Conservation (phyloP, 768 basidiomycete species). For the Suillus cothurnatus region DNA sequence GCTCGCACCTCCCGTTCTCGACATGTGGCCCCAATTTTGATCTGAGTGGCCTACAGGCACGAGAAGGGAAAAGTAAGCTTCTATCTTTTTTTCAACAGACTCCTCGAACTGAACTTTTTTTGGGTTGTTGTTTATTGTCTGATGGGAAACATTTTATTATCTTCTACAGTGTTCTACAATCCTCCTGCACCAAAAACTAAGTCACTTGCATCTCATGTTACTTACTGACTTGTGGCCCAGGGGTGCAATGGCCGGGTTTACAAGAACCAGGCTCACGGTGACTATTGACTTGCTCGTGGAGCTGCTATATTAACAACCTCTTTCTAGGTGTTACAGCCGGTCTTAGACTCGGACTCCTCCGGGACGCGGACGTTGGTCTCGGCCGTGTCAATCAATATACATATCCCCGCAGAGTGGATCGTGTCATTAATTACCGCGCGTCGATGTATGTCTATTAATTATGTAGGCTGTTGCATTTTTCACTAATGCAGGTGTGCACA, state of each 20-base stretch:
- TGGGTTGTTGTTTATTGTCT: no score
- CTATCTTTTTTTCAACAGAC: no score
- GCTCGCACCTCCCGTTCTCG: no score
- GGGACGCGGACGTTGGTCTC: constrained; percentile 95
- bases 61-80: no score
- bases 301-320: background rate
- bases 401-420: constrained; percentile 92
- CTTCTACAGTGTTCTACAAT: no score
- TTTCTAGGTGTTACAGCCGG: constrained; percentile 85
- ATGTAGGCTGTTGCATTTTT: constrained; percentile 85
- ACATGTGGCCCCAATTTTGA: no score
- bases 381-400: constrained; percentile 97
- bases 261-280: constrained; percentile 99
- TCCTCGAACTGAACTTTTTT: no score
- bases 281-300: constrained; percentile 17
- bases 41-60: no score
- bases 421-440: constrained; percentile 51
- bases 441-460: constrained; percentile 6
- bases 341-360: constrained; percentile 87
- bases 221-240: no score
- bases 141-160: no score
- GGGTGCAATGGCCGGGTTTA: constrained; percentile 99
- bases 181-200: no score
- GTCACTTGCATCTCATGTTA: no score
- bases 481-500: constrained; percentile 86